Conservation (phyloP, 2,329 filamentous ascomycete genomes). For the Fusarium oligoseptatum region DNA sequence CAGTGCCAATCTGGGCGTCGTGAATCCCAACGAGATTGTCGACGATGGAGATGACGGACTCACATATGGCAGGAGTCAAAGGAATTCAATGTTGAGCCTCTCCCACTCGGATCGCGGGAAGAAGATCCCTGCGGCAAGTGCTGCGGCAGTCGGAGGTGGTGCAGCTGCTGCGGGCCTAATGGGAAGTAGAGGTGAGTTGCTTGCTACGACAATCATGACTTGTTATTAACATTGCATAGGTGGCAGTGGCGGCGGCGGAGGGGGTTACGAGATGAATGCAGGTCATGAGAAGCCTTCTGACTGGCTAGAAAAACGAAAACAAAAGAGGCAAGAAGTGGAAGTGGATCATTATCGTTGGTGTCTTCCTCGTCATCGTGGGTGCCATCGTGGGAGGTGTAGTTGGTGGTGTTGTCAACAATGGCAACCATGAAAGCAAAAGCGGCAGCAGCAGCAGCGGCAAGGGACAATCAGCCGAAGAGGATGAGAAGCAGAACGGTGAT, state of each 20-base stretch:
- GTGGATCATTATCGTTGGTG: conserved; percentile 74
- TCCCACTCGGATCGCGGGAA: conserved; percentile 57
- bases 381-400: conserved; percentile 81
- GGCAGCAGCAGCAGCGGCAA: conserved; percentile 36
- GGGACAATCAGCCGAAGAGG: conserved; percentile 68
- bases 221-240: conserved; percentile 33
- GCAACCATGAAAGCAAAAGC: conserved; percentile 17
- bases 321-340: conserved; percentile 74
- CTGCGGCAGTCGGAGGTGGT: conserved; percentile 60
- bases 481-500: conserved; percentile 74
- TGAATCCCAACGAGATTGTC: conserved; percentile 84
- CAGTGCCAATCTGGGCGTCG: conserved; percentile 66
- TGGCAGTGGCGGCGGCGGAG: conserved; percentile 35
- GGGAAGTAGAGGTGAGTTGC: conserved; percentile 45
- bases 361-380: conserved; percentile 75
- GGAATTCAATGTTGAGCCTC: conserved; percentile 72
- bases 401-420: conserved; percentile 75
- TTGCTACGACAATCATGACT: neutral
- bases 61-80: conserved; percentile 62
- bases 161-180: conserved; percentile 57
- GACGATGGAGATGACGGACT: conserved; percentile 93
- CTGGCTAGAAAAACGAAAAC: conserved; percentile 71
- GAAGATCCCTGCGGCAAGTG: conserved; percentile 48
- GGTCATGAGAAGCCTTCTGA: conserved; percentile 73
- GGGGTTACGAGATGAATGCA: conserved; percentile 49